Percentiles rank a stretch among this genome's conserved stretches.
Evolutionary conservation across 768 basidiomycete species (phyloP).

Genomic region (Infundibulicybe gibba): DNA sequence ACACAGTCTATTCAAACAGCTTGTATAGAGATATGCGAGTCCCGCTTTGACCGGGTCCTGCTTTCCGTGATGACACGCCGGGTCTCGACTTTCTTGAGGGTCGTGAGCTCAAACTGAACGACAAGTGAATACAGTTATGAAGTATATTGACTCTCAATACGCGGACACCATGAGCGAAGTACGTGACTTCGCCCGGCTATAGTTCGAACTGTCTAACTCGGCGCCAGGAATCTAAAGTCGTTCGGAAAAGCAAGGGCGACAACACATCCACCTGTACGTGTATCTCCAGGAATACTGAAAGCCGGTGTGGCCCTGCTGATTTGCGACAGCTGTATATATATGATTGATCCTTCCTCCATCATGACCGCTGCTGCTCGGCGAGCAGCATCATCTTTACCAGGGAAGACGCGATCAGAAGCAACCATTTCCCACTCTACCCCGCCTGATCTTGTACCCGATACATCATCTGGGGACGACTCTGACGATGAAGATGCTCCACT

Average conservation of each 20-base stretch:
- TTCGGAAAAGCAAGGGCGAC: slow-evolving; percentile 86
- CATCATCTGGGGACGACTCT: slow-evolving; percentile 44
- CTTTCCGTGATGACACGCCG: slow-evolving; percentile 86
- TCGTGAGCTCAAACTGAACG: slow-evolving; percentile 71
- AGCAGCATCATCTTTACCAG: slow-evolving; percentile 42
- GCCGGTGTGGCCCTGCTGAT: slow-evolving; percentile 9
- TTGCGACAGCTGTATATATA: slow-evolving; percentile 68
- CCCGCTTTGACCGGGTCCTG: slow-evolving; percentile 72
- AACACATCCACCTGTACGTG: slow-evolving; percentile 83
- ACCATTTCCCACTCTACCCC: slow-evolving; percentile 52
- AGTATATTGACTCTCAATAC: slow-evolving; percentile 77
- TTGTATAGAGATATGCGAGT: slow-evolving; percentile 81
- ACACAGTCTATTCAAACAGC: slow-evolving; percentile 66
- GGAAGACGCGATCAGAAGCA: slow-evolving; percentile 62
- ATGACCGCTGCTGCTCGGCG: slow-evolving; percentile 51
- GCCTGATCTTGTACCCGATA: slow-evolving; percentile 54
- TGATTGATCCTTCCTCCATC: slow-evolving; percentile 77
- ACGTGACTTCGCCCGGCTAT: slow-evolving; percentile 13
- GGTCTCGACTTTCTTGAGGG: slow-evolving; percentile 75
- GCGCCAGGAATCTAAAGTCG: slow-evolving; percentile 79
- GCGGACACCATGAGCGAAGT: slow-evolving; percentile 89
- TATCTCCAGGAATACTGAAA: background rate
- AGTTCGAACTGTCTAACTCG: slow-evolving; percentile 1
- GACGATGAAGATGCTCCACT: slow-evolving; percentile 47
- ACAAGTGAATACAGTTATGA: slow-evolving; percentile 70